Conservation (phyloP, 257 asterid genomes). For the Nicotiana benthamiana region DNA sequence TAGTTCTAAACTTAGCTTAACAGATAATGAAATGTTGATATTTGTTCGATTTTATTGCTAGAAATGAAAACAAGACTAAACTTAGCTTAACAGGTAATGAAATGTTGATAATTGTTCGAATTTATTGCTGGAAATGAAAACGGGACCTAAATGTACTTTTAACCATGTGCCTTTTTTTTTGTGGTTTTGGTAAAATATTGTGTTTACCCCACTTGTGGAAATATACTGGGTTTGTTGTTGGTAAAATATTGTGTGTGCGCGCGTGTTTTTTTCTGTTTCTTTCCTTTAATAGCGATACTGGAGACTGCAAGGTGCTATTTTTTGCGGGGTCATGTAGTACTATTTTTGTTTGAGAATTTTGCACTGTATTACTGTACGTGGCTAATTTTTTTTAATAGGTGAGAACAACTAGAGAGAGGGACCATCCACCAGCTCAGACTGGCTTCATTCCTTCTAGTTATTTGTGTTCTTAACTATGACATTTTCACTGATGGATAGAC, state of each 20-base stretch:
- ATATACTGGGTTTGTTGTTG: no score
- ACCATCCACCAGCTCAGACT: background rate
- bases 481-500: background rate
- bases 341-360: background rate
- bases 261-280: background rate
- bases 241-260: no score
- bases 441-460: background rate
- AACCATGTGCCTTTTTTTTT: background rate
- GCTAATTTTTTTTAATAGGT: background rate
- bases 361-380: background rate
- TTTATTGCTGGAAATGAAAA: background rate
- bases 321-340: background rate
- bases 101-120: background rate
- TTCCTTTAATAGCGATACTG: background rate
- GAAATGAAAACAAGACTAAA: background rate
- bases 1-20: background rate
- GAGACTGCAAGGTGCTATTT: background rate
- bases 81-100: background rate
- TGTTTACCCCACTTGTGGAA: no score
- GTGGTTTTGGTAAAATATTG: background rate
- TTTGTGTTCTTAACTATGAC: background rate
- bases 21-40: background rate
- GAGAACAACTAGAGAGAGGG: background rate
- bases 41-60: background rate
- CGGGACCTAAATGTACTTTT: background rate